Percentiles rank a stretch among this genome's conserved stretches.
phyloP scores from a whole-genome alignment of 345 rosid genomes.

The Acer yangbiense region DNA sequence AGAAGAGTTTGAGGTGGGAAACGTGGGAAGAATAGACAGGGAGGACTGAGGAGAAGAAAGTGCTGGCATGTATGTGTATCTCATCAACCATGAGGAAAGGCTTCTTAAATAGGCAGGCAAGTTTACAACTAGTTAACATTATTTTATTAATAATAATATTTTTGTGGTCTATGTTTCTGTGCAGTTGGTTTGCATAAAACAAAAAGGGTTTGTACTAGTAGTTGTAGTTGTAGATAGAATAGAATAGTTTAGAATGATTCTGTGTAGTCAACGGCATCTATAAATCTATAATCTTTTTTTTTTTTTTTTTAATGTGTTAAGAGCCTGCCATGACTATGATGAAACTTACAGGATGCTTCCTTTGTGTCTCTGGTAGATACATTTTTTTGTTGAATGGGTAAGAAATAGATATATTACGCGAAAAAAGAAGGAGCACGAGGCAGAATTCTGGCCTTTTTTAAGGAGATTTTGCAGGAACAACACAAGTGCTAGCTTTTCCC shows the following conservation, averaged over 20 bases:
- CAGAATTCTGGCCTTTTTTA: slow-evolving; percentile 52
- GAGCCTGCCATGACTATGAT: slow-evolving; percentile 26
- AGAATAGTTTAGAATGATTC: slow-evolving; percentile 30
- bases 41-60: slow-evolving; percentile 36
- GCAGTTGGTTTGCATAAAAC: slow-evolving; percentile 25
- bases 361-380: slow-evolving; percentile 2
- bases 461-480: slow-evolving; percentile 45
- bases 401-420: slow-evolving; percentile 17
- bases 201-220: slow-evolving; percentile 27
- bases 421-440: slow-evolving; percentile 46
- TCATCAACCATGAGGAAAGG: slow-evolving; percentile 36
- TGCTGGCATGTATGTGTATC: slow-evolving; percentile 44
- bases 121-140: slow-evolving; percentile 23
- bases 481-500: slow-evolving; percentile 20
- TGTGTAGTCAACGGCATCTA: slow-evolving; percentile 39
- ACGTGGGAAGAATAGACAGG: slow-evolving; percentile 47
- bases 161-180: slow-evolving; percentile 19
- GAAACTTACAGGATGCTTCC: slow-evolving; percentile 45
- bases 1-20: slow-evolving; percentile 32
- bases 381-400: neutral
- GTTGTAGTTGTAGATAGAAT: slow-evolving; percentile 41
- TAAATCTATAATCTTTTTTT: slow-evolving; percentile 7
- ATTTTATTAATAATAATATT: slow-evolving; percentile 15
- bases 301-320: neutral
- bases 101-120: slow-evolving; percentile 53